Evolutionary conservation across 345 rosid species (phyloP).

Genomic region (Pistacia vera): DNA sequence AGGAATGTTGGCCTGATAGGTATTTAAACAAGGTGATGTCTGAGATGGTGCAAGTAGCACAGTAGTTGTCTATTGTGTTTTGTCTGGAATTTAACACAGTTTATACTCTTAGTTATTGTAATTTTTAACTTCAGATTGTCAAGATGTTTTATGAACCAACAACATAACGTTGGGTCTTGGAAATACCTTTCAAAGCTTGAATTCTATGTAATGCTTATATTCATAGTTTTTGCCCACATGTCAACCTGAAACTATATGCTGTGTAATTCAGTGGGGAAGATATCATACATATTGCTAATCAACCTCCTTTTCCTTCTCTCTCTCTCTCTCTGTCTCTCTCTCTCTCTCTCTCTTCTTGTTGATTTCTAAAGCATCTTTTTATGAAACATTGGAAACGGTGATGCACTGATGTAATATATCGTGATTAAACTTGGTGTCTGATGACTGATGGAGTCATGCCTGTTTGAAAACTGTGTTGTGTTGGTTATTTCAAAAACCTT

Average conservation of each 20-base stretch:
- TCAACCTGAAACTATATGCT: background rate
- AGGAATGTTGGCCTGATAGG: background rate
- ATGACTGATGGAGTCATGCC: background rate
- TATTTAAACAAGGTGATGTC: background rate
- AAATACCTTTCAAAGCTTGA: background rate
- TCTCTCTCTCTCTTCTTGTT: no score
- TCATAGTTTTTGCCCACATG: background rate
- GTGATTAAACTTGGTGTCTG: background rate
- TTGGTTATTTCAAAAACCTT: background rate
- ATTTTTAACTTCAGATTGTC: background rate
- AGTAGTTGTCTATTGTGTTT: background rate
- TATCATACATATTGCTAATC: no score
- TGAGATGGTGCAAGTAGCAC: background rate
- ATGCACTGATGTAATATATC: background rate
- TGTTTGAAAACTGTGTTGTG: background rate
- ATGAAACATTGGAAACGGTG: no score
- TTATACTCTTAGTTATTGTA: background rate
- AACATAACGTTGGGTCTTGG: background rate
- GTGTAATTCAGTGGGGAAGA: background rate
- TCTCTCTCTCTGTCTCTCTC: no score
- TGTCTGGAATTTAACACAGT: background rate
- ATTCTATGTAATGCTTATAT: background rate
- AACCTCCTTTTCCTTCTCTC: no score
- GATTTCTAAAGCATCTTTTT: no score
- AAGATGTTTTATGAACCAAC: background rate